Evolutionary conservation across 2,329 filamentous ascomycete species (phyloP).

Genomic region (Aspergillus sp.): DNA sequence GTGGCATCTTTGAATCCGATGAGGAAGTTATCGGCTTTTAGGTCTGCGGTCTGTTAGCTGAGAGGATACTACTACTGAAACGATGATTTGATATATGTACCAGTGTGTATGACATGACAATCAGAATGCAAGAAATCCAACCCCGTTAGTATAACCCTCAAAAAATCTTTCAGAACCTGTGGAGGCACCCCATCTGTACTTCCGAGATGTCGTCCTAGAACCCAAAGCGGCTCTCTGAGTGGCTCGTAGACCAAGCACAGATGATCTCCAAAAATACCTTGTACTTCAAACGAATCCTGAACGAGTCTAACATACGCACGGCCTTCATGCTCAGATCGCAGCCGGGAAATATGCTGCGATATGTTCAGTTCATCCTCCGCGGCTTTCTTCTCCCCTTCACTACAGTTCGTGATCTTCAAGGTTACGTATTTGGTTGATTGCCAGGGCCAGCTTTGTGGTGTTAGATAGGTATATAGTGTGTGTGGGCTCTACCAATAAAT

Average conservation of each 20-base stretch:
- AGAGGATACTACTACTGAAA: background rate
- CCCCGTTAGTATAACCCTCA: slow-evolving; percentile 36
- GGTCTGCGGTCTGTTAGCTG: slow-evolving; percentile 27
- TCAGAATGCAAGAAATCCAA: slow-evolving; percentile 46
- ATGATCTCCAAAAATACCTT: slow-evolving; percentile 30
- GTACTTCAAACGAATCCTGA: slow-evolving; percentile 31
- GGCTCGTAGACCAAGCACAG: slow-evolving; percentile 41
- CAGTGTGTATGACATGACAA: slow-evolving; percentile 44
- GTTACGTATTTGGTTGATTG: slow-evolving; percentile 27
- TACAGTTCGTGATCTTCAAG: slow-evolving; percentile 32
- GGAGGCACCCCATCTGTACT: slow-evolving; percentile 19
- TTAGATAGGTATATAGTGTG: background rate
- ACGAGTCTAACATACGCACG: slow-evolving; percentile 24
- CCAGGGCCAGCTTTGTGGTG: slow-evolving; percentile 18
- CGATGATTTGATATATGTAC: slow-evolving; percentile 15
- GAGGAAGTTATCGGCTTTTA: slow-evolving; percentile 45
- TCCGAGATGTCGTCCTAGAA: slow-evolving; percentile 28
- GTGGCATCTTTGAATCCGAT: slow-evolving; percentile 28
- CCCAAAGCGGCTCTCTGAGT: slow-evolving; percentile 39
- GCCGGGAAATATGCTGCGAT: slow-evolving; percentile 25
- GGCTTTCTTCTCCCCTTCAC: slow-evolving; percentile 12
- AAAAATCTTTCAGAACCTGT: background rate
- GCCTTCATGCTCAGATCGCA: slow-evolving; percentile 28
- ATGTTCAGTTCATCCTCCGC: slow-evolving; percentile 29
- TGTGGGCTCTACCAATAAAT: background rate